Evolutionary conservation across 305 asterid species (phyloP).

Genomic region (Vinca major): DNA sequence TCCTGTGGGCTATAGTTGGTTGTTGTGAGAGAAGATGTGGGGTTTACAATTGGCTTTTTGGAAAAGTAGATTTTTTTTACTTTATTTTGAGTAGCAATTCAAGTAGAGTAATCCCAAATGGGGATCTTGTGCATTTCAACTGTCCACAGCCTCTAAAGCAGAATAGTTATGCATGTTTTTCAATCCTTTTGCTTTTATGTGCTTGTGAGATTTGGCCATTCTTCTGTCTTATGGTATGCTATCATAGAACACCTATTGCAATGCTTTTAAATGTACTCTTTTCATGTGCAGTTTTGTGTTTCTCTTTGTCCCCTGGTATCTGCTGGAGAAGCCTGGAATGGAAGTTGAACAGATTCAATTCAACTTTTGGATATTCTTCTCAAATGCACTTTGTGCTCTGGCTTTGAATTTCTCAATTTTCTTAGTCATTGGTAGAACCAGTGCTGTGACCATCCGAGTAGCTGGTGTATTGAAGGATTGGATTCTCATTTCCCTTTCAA

Average conservation of each 20-base stretch:
- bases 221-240: background rate
- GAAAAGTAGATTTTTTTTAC: no score
- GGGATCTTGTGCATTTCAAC: background rate
- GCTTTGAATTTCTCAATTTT: conserved; percentile 96
- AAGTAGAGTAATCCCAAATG: no score
- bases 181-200: background rate
- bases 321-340: conserved; percentile 92
- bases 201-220: background rate
- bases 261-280: background rate
- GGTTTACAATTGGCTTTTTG: no score
- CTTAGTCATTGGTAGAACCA: conserved; percentile 91
- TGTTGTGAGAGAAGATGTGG: no score
- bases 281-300: conserved; percentile 68
- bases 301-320: conserved; percentile 94
- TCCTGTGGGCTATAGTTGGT: no score
- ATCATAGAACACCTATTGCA: background rate
- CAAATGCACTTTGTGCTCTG: conserved; percentile 90
- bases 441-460: conserved; percentile 96
- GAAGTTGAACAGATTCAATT: conserved; percentile 81
- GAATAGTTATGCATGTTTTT: background rate
- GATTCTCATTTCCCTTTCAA: conserved; percentile 93
- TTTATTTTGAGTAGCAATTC: no score
- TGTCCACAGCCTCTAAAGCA: background rate
- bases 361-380: conserved; percentile 92
- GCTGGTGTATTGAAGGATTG: conserved; percentile 98